phyloP scores from a whole-genome alignment of 768 basidiomycete species.

The Mycena albidolilacea region DNA sequence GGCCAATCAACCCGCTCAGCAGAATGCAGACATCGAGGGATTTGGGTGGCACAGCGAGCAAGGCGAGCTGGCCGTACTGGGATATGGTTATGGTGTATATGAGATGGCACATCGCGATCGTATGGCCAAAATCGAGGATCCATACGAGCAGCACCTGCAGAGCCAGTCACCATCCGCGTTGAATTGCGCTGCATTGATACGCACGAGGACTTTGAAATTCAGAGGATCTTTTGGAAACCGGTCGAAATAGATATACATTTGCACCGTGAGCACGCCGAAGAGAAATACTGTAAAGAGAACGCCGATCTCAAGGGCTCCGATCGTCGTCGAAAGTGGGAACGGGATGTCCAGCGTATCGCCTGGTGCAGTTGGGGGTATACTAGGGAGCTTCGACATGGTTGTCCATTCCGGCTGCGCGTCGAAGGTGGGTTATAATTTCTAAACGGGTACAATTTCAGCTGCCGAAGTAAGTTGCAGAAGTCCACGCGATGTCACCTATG shows the following conservation, averaged over 20 bases:
- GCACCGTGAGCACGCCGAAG: slow-evolving; percentile 38
- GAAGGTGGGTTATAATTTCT: too few species aligned
- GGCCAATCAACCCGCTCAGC: slow-evolving; percentile 20
- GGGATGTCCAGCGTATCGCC: neutral
- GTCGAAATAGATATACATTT: slow-evolving; percentile 34
- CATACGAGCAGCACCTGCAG: slow-evolving; percentile 1
- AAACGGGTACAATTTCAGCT: too few species aligned
- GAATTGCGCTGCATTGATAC: neutral
- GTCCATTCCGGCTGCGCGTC: neutral
- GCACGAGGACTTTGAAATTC: slow-evolving; percentile 3
- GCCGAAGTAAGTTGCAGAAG: too few species aligned
- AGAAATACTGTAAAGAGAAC: slow-evolving; percentile 37
- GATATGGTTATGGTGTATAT: slow-evolving; percentile 14
- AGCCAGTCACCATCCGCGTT: neutral
- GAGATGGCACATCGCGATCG: slow-evolving; percentile 10
- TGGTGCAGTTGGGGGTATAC: neutral
- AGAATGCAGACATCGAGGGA: slow-evolving; percentile 11
- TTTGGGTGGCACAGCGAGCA: neutral
- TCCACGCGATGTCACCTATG: too few species aligned
- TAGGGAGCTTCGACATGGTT: neutral
- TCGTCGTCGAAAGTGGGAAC: slow-evolving; percentile 17
- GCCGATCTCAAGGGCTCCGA: slow-evolving; percentile 41
- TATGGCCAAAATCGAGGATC: slow-evolving; percentile 11
- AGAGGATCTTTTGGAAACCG: neutral
- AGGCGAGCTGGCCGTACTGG: slow-evolving; percentile 6